A percentile compares a stretch with the other conserved stretches of the same genome.
These are phyloP conservation scores for Botryotinia calthae DNA, from an alignment of 2,329 filamentous ascomycete species.

Conservation along the genomic window DNA sequence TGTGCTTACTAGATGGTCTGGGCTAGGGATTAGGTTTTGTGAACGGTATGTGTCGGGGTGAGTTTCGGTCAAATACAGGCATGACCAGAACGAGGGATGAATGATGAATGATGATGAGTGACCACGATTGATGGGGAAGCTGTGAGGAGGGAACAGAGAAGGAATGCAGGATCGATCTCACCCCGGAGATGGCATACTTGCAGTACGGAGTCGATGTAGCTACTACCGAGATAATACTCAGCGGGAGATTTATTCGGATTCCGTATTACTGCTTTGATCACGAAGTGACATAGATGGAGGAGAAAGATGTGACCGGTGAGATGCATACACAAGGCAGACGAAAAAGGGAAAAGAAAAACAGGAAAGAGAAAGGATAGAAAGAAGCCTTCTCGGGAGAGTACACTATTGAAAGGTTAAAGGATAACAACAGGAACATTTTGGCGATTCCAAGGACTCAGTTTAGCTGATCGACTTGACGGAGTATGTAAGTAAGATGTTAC, in stretches of 20 bases:
- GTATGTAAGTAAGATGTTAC: neutral
- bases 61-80: neutral
- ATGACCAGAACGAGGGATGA: neutral
- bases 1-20: neutral
- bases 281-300: neutral
- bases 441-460: neutral
- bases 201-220: neutral
- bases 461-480: neutral
- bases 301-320: neutral
- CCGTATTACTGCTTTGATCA: neutral
- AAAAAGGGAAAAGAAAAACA: neutral
- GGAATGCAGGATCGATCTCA: slow-evolving; percentile 1
- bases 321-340: neutral
- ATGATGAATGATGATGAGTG: neutral
- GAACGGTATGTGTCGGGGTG: neutral
- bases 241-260: neutral
- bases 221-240: neutral
- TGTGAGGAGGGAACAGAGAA: neutral
- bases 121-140: neutral
- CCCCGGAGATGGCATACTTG: neutral
- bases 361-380: neutral
- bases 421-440: neutral
- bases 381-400: neutral
- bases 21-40: too few relatives aligned
- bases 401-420: neutral